Percentiles rank a stretch among this genome's conserved stretches.
These are phyloP conservation scores for Chaetoceros muelleri DNA, from an alignment of 108 stramenopile genomes.

Conservation along the genomic window DNA sequence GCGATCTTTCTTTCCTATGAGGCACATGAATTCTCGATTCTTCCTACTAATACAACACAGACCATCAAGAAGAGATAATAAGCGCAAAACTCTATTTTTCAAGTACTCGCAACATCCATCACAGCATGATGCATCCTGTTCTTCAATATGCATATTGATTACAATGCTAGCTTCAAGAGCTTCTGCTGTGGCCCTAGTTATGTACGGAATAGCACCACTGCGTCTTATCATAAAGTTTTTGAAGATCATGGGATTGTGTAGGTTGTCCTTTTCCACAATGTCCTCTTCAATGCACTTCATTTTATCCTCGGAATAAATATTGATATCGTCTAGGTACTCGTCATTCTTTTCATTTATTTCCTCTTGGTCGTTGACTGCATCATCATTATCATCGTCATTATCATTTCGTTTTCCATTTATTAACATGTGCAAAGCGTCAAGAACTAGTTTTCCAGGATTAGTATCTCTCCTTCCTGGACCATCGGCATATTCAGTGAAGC, in stretches of 20 bases:
- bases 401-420: too few species aligned
- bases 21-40: constrained; percentile 26
- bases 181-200: constrained; percentile 41
- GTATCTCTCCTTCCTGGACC: too few species aligned
- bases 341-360: too few species aligned
- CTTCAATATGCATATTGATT: background rate
- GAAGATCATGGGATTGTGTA: constrained; percentile 44
- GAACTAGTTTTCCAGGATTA: too few species aligned
- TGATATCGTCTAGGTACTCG: too few species aligned
- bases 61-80: constrained; percentile 57
- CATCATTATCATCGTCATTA: constrained; percentile 19
- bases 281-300: too few species aligned
- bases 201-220: constrained; percentile 41
- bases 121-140: constrained; percentile 7
- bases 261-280: constrained; percentile 2
- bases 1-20: constrained; percentile 4
- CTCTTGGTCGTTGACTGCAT: too few species aligned
- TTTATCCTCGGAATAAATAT: too few species aligned
- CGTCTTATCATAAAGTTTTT: constrained; percentile 52
- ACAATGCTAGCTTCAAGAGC: constrained; percentile 26
- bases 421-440: too few species aligned
- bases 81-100: constrained; percentile 25
- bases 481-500: too few species aligned
- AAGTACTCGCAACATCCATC: constrained; percentile 26
- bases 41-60: constrained; percentile 47